Conservation (phyloP, 1,139 yeast genomes). For the Pichia terricola region DNA sequence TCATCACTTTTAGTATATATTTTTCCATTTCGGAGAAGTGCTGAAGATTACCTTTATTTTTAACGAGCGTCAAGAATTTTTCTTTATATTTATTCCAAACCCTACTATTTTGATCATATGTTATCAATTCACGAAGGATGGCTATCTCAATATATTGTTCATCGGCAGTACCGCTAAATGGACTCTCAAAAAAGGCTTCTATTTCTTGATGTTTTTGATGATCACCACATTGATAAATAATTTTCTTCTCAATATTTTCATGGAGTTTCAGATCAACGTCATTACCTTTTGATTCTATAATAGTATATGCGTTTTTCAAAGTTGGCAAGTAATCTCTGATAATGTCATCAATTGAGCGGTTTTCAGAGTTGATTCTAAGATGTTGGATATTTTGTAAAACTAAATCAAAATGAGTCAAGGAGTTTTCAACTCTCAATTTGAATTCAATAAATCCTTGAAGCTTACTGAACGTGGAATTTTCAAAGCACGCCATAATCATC, state of each 20-base stretch:
- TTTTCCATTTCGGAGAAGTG: conserved; percentile 16
- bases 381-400: conserved; percentile 7
- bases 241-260: conserved; percentile 43
- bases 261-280: conserved; percentile 16
- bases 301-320: conserved; percentile 4
- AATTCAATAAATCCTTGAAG: conserved; percentile 52
- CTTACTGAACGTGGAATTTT: conserved; percentile 48
- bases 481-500: conserved; percentile 41
- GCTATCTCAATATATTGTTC: conserved; percentile 21
- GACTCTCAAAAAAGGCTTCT: conserved; percentile 1
- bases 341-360: conserved; percentile 1
- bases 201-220: conserved; percentile 18
- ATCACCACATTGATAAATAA: conserved; percentile 39
- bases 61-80: conserved; percentile 10
- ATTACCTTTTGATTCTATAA: background rate
- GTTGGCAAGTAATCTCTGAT: conserved; percentile 2
- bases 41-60: background rate
- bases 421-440: conserved; percentile 32
- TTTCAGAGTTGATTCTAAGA: conserved; percentile 2
- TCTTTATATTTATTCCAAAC: conserved; percentile 10
- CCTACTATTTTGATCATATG: conserved; percentile 19
- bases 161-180: background rate
- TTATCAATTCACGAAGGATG: conserved; percentile 26
- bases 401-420: conserved; percentile 25
- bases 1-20: conserved; percentile 15